Base-by-base conservation (phyloP, 495 filamentous ascomycete species). In the Aspergillus sclerotioniger region DNA sequence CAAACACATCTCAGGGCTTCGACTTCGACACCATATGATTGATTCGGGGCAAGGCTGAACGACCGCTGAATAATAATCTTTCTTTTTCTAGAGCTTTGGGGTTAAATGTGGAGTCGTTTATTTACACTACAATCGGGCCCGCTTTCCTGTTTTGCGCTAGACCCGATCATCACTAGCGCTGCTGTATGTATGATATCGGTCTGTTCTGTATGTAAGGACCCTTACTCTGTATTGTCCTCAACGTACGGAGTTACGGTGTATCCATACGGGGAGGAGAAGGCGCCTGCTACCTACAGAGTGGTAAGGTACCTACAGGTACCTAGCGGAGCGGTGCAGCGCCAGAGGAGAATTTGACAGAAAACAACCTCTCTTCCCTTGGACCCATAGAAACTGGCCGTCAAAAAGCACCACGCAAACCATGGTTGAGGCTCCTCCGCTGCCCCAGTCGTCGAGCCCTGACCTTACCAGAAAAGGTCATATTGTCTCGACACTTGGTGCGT, bases 31-130 rank as follows among this genome's bases (percentile, higher is more conserved):
- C n/a, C 5, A 41, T 41, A 41, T 5, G 8, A 15, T 12, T 31
- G 25, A 50, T 50, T 32, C 21, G 47, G 25, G 31, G 47, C 28
- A 50, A 50, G 25, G 25, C 47, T n/a, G 25, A 28, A 31, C 6
- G 47, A 50, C 25, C 47, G 47, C 47, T 50, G 47, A 50, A 50
- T 50, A 50, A 50, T 49, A 17, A 33, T 44, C 44, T 45, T 13
- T n/a, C 44, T 15, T 49, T 54, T 59, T 33, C 25, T 50, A 50
- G 28, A 54, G 53, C 47, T 59, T 62, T 62, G 60, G 63, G 63
- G 58, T 61, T 58, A 45, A 54, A 56, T 54, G 63, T 66, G 63
- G 63, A 66, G 63, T 61, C 54, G 51, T 63, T 63, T 62, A 61
- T 66, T 61, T 66, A 62, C 60, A 62, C 63, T 66, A 65, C 57